These are phyloP conservation scores for Porcisia deanei DNA, from an alignment of 208 protist species.

Conservation along the genomic window DNA sequence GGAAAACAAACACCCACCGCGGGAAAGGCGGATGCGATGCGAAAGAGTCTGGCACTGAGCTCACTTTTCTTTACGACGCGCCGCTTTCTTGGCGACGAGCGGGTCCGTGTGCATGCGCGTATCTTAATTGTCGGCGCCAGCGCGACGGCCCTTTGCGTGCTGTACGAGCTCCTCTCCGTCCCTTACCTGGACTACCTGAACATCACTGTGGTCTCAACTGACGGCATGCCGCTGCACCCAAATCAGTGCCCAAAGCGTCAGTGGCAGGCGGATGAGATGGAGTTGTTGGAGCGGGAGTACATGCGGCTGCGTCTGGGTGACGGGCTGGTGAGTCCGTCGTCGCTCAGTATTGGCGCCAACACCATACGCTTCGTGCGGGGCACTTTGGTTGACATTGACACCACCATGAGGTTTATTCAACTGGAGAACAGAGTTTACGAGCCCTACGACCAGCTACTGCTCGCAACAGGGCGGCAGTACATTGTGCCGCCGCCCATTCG, in stretches of 20 bases:
- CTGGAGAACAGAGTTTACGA: conserved; percentile 87
- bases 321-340: conserved; percentile 6
- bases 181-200: conserved; percentile 89
- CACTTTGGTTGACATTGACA: conserved; percentile 88
- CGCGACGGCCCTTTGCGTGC: conserved; percentile 70
- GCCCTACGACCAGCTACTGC: conserved; percentile 91
- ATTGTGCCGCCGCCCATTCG: conserved; percentile 64
- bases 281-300: conserved; percentile 84
- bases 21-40: neutral
- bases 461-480: conserved; percentile 90
- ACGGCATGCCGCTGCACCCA: conserved; percentile 80
- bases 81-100: conserved; percentile 76
- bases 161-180: conserved; percentile 75
- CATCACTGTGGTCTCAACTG: conserved; percentile 84
- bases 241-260: conserved; percentile 48
- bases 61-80: conserved; percentile 77
- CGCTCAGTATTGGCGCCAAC: conserved; percentile 25
- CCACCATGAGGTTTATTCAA: conserved; percentile 69
- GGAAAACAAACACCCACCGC: neutral
- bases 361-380: conserved; percentile 73
- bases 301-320: conserved; percentile 44
- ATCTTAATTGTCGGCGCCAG: conserved; percentile 88
- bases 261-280: conserved; percentile 79
- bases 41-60: conserved; percentile 35
- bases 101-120: conserved; percentile 76